Evolutionary conservation across 768 basidiomycete species (phyloP), one percentile per base, ranked within the genome.

Genomic region (Podaxis pistillaris): DNA sequence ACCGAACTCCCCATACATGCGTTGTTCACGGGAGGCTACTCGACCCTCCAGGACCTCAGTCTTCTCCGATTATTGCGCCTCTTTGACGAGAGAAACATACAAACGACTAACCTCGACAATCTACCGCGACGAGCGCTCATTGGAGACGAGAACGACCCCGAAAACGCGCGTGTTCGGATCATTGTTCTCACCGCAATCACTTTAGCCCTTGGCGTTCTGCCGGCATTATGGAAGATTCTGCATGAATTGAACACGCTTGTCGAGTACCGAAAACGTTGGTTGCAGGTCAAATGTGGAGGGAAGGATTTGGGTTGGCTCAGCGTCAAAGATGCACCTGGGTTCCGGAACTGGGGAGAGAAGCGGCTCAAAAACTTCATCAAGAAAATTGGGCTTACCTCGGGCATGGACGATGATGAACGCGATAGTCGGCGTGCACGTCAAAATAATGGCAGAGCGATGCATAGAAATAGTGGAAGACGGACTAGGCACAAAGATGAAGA

Each of bases 281-380:
- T 86, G 17, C 77, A 84, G 33, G 74, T 86, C 1, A 83, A 81
- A 56, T 91, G 92, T 68, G 83, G 83, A 64, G 84, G 85, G 2
- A 78, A 86, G 63, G 91, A 93, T 68, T 79, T 94, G 75, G 91
- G 85, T 5, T 93, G 90, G 86, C 74, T 93, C 46, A 85, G 86
- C 67, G 84, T 83, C 0, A 75, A 73, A 3, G 72, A 78, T 24
- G 89, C 89, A 2, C 87, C 86, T 17, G 89, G 89, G 2, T 88
- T 90, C 64, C 77, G 78, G 6, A 85, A 84, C 1, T 88, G 87
- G 88, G 87, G 89, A 9, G 92, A 94, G 72, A 85, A 86, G 67
- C 78, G 81, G 30, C 68, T 93, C 64, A 91, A 91, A 73, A 86
- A 88, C 65, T 86, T 85, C 68, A 75, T 93, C 24, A 72, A 85